phyloP scores from a whole-genome alignment of 2,329 filamentous ascomycete species.

The Arthrobotrys conoides region DNA sequence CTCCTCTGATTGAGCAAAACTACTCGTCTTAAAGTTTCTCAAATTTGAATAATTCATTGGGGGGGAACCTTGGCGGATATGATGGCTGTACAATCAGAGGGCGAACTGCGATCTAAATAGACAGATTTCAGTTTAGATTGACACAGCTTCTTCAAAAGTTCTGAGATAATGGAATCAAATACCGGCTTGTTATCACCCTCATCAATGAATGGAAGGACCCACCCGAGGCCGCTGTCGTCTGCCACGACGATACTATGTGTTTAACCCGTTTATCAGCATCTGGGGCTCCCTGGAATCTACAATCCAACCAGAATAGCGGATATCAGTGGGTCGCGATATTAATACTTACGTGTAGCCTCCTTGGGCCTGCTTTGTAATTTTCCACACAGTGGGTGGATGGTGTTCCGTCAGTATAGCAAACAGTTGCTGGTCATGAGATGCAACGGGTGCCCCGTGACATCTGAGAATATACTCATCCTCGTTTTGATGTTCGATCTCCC shows the following conservation, averaged over 20 bases:
- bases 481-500: not conserved
- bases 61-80: not conserved
- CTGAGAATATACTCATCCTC: not conserved
- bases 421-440: not conserved
- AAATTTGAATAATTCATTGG: not conserved
- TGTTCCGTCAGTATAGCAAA: not conserved
- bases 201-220: not conserved
- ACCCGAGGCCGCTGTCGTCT: not conserved
- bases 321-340: not conserved
- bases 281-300: no score
- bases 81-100: not conserved
- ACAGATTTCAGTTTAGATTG: not conserved
- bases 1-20: no score
- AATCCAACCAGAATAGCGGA: no score
- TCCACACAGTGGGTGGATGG: not conserved
- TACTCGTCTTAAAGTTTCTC: not conserved
- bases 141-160: not conserved
- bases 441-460: not conserved
- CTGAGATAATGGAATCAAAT: not conserved
- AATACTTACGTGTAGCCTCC: constrained; percentile 6
- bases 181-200: not conserved
- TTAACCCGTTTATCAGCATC: not conserved
- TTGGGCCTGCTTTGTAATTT: not conserved
- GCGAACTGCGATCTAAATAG: constrained; percentile 2
- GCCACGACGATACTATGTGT: not conserved